Evolutionary conservation across 2,329 filamentous ascomycete species (phyloP).

Genomic region (Sporothrix schenckii): DNA sequence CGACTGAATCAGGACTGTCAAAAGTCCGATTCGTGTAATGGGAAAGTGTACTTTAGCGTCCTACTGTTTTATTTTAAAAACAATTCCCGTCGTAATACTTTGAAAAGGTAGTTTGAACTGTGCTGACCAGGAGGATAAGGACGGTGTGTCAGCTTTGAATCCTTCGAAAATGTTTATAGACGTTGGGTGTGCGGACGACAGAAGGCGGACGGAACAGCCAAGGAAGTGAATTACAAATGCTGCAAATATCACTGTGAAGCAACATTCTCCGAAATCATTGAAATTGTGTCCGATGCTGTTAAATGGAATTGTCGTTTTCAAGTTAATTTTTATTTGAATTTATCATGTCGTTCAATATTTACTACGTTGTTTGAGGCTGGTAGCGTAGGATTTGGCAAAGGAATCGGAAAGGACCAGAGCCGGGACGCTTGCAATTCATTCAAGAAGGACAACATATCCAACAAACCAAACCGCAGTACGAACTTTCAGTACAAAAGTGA

Average conservation of each 20-base stretch:
- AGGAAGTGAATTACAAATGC: background rate
- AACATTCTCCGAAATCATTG: background rate
- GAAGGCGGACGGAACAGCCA: background rate
- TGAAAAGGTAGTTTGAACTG: background rate
- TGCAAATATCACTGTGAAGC: background rate
- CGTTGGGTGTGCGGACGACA: background rate
- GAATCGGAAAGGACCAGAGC: background rate
- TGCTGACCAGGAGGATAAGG: background rate
- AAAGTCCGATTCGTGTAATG: background rate
- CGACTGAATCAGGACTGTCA: background rate
- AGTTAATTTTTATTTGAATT: background rate
- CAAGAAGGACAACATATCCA: background rate
- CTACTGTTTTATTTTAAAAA: no score
- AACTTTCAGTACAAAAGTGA: background rate
- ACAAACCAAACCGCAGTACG: background rate
- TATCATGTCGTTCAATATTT: background rate
- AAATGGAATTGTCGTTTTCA: background rate
- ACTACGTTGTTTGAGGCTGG: conserved; percentile 9
- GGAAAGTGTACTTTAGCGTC: no score
- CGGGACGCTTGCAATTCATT: background rate
- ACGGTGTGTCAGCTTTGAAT: conserved; percentile 11
- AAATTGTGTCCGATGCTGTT: background rate
- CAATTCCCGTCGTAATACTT: no score
- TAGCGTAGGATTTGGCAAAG: background rate
- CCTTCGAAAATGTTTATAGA: conserved; percentile 18